These are phyloP conservation scores for Tripterygium wilfordii DNA, from an alignment of 177 flowering plant genomes.

Conservation along the genomic window DNA sequence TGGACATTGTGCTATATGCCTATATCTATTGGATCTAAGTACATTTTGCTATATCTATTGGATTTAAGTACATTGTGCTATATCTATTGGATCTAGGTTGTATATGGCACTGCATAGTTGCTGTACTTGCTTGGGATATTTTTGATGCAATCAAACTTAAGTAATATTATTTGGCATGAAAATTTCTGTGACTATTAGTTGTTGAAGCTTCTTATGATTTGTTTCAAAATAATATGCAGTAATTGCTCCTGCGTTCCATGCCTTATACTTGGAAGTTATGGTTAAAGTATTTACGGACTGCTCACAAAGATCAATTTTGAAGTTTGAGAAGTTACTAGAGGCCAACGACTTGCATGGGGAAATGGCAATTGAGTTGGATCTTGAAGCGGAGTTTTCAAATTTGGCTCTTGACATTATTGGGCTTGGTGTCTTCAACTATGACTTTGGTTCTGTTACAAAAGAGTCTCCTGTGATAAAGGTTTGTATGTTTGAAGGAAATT, in stretches of 20 bases:
- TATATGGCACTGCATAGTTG: neutral
- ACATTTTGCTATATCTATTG: no score
- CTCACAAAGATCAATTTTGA: slow-evolving; percentile 57
- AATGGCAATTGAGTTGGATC: slow-evolving; percentile 63
- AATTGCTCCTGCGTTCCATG: slow-evolving; percentile 93
- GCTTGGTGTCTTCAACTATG: slow-evolving; percentile 90
- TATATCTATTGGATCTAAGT: no score
- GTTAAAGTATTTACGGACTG: slow-evolving; percentile 63
- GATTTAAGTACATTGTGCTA: no score
- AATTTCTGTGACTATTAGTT: no score
- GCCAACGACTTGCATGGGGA: slow-evolving; percentile 19
- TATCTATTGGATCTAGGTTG: no score
- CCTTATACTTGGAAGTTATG: slow-evolving; percentile 89
- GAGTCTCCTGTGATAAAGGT: slow-evolving; percentile 99
- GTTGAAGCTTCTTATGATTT: neutral
- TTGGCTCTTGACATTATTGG: slow-evolving; percentile 96
- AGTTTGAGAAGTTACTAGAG: slow-evolving; percentile 62
- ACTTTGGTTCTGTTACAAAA: slow-evolving; percentile 92
- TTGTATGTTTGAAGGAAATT: no score
- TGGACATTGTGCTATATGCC: no score
- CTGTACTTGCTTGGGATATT: no score
- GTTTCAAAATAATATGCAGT: slow-evolving; percentile 39
- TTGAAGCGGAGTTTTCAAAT: slow-evolving; percentile 94
- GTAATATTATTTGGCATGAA: no score
- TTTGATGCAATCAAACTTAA: no score